Evolutionary conservation across 306 rosid genomes (phyloP), one percentile per base, ranked within the genome.

Genomic region (Pterocarpus santalinus): DNA sequence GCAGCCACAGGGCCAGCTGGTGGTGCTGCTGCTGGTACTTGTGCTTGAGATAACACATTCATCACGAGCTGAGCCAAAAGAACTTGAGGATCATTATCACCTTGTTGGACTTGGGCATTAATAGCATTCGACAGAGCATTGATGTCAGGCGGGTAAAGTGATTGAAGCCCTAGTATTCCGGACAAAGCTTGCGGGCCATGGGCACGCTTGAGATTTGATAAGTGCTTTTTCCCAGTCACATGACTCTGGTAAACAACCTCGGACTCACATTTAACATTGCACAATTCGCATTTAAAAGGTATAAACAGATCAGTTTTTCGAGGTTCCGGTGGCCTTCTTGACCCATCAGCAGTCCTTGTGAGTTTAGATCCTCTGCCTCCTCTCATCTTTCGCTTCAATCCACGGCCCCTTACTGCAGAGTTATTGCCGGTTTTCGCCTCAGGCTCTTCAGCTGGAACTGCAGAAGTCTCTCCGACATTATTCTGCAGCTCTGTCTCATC

Each of bases 191-290:
- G 88, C 77, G 57, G 82, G 30, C 91, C 90, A 53, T 86, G 83
- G 69, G 84, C 92, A 30, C 91, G 85, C 84, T 80, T 89, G 3
- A 92, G 86, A 52, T 58, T 89, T 0, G 88, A 63, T 22, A 72
- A 70, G 85, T 93, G 94, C 80, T 86, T 93, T 81, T 90, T 91
- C 57, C 98, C 98, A 11, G 53, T 74, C 88, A 93, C 15, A 82
- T 93, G 98, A 81, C 90, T 91, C 71, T 93, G 87, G 69, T 84
- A 89, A 65, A 91, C 97, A 61, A 83, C 83, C 79, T 89, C 89
- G 5, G 94, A 89, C 64, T 93, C 97, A 67, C 98, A 93, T 85
- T 89, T 91, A 76, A 91, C 91, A 84, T 89, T 87, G 90, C 98
- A 93, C 90, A 93, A 46, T 72, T 91, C 93, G 30, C 98, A 93